These are phyloP conservation scores for Colletotrichum falcatum DNA, from an alignment of 2,329 filamentous ascomycete species.

Conservation along the genomic window DNA sequence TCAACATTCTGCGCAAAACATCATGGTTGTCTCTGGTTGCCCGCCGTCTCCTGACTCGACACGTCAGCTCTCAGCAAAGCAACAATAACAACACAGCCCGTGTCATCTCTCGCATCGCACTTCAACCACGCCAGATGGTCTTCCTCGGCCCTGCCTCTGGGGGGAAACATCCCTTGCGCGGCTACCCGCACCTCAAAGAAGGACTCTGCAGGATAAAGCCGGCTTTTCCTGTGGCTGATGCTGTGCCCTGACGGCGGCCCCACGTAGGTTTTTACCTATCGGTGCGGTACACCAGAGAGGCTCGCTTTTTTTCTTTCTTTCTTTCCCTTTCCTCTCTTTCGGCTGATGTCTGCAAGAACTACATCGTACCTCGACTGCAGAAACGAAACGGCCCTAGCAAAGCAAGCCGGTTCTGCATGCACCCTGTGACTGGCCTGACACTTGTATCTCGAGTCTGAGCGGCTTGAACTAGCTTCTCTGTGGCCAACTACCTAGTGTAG, in stretches of 20 bases:
- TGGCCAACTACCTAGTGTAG: constrained; percentile 5
- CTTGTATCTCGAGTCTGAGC: constrained; percentile 9
- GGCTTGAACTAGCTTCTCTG: constrained; percentile 1
- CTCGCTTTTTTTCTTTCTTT: too few relatives aligned
- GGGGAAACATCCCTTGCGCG: neutral
- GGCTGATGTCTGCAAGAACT: neutral
- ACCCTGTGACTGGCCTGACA: constrained; percentile 16
- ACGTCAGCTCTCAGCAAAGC: constrained; percentile 19
- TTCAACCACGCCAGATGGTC: neutral
- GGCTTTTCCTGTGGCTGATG: constrained; percentile 2
- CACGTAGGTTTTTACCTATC: too few relatives aligned
- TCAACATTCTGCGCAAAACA: neutral
- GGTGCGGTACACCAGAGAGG: too few relatives aligned
- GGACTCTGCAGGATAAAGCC: neutral
- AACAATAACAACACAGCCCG: too few relatives aligned
- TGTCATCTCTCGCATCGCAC: neutral
- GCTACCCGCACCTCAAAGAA: neutral
- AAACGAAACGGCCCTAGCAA: constrained; percentile 37
- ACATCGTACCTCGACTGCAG: neutral
- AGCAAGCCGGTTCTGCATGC: constrained; percentile 27
- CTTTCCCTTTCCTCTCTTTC: too few relatives aligned
- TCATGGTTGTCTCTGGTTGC: constrained; percentile 2
- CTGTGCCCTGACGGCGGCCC: neutral
- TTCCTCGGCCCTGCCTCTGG: neutral
- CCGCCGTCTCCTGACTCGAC: neutral